phyloP scores from a whole-genome alignment of 2,329 filamentous ascomycete species.

The Penicillium sp. region DNA sequence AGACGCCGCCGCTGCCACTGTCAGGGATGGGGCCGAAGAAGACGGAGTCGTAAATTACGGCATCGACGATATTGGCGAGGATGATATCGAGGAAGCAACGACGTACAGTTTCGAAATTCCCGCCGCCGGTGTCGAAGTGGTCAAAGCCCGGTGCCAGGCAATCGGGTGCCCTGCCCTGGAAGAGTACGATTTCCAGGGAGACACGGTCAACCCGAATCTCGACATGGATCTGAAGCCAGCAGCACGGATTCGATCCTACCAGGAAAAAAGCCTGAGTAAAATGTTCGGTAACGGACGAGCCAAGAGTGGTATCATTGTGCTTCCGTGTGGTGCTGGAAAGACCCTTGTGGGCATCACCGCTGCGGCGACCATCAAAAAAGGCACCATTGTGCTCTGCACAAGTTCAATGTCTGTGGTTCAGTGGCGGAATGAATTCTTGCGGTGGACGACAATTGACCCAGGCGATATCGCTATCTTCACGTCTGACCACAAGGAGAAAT shows the following conservation, averaged over 20 bases:
- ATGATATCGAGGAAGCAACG: constrained; percentile 71
- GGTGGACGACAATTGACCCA: constrained; percentile 97
- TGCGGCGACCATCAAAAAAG: constrained; percentile 96
- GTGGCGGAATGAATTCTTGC: constrained; percentile 93
- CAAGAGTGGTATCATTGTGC: constrained; percentile 93
- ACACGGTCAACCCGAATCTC: constrained; percentile 80
- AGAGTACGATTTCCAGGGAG: constrained; percentile 95
- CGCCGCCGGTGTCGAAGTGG: constrained; percentile 74
- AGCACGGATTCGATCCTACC: constrained; percentile 54
- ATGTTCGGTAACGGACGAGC: constrained; percentile 99
- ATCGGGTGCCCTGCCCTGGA: constrained; percentile 85
- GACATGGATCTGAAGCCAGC: constrained; percentile 81
- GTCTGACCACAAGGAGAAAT: constrained; percentile 81
- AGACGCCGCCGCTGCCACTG: constrained; percentile 37
- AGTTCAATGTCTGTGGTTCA: constrained; percentile 97
- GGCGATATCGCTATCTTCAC: constrained; percentile 94
- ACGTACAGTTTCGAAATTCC: constrained; percentile 92
- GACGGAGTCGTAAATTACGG: constrained; percentile 68
- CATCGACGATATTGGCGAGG: constrained; percentile 69
- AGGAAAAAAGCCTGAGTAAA: constrained; percentile 95
- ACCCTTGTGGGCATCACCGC: constrained; percentile 97
- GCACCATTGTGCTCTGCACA: constrained; percentile 89
- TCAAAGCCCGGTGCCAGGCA: constrained; percentile 84
- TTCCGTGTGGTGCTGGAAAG: constrained; percentile 95
- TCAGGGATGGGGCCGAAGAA: constrained; percentile 36